phyloP scores from a whole-genome alignment of 306 rosid species.

The Citrullus mucosospermus region DNA sequence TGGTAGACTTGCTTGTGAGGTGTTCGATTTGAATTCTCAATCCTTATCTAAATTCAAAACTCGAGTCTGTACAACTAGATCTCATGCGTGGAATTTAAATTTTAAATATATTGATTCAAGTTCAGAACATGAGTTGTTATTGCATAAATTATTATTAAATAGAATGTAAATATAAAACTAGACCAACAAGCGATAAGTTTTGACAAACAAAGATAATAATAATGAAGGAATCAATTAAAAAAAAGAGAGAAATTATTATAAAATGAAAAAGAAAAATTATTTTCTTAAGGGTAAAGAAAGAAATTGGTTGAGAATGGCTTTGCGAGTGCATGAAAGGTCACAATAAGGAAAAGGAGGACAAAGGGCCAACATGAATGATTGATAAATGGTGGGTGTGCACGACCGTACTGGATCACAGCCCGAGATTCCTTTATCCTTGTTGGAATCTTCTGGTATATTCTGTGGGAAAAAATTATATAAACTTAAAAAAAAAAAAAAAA shows the following conservation, averaged over 20 bases:
- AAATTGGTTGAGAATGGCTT: not conserved
- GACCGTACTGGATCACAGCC: not conserved
- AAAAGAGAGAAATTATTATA: not conserved
- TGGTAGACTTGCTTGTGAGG: no score
- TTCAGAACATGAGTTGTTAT: not conserved
- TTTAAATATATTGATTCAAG: not conserved
- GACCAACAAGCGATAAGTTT: not conserved
- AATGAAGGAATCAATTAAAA: not conserved
- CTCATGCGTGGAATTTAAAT: not conserved
- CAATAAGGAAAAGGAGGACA: not conserved
- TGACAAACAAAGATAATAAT: not conserved
- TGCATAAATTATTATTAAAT: not conserved
- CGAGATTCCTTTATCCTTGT: not conserved
- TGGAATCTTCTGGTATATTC: slow-evolving; percentile 9
- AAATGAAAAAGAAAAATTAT: not conserved
- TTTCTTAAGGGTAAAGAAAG: not conserved
- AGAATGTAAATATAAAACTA: not conserved
- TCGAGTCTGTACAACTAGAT: not conserved
- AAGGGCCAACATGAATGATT: slow-evolving; percentile 1
- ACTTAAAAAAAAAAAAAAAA: no score
- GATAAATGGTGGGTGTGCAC: not conserved
- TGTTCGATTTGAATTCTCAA: not conserved
- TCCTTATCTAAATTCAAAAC: not conserved
- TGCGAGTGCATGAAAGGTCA: slow-evolving; percentile 5
- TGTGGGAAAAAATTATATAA: not conserved